Conservation (phyloP, 345 rosid species). For the Pistacia atlantica region DNA sequence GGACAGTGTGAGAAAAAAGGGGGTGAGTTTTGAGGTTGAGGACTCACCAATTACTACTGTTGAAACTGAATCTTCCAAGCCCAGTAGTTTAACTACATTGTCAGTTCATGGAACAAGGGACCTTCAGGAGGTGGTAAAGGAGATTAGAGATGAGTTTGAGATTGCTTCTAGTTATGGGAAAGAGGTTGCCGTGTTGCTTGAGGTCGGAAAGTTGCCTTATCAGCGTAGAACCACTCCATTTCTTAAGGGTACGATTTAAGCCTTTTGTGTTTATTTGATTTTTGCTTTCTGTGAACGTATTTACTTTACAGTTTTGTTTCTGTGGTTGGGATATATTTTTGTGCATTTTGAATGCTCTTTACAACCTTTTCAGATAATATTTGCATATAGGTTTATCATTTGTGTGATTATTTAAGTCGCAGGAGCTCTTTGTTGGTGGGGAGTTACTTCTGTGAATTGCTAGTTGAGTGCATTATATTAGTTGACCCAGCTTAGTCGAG, state of each 20-base stretch:
- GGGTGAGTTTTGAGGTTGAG: constrained; percentile 81
- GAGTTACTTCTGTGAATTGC: neutral
- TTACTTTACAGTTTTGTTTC: neutral
- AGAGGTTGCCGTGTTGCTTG: constrained; percentile 89
- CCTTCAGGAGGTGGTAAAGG: constrained; percentile 78
- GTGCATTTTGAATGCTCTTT: neutral
- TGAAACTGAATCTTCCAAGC: constrained; percentile 64
- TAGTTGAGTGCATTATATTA: constrained; percentile 10
- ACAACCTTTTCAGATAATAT: neutral
- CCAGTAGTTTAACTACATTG: constrained; percentile 62
- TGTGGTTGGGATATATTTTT: neutral
- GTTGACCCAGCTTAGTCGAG: neutral
- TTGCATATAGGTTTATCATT: neutral
- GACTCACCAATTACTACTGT: constrained; percentile 31
- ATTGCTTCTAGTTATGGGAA: constrained; percentile 75
- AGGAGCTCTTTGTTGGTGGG: too few species aligned
- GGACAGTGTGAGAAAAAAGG: constrained; percentile 52
- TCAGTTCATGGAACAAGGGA: constrained; percentile 80
- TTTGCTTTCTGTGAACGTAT: neutral
- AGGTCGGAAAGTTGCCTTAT: constrained; percentile 87
- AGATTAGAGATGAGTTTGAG: constrained; percentile 84
- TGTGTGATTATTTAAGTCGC: neutral
- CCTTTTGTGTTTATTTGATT: constrained; percentile 4
- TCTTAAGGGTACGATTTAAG: constrained; percentile 54
- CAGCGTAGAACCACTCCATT: constrained; percentile 49